Percentiles rank a stretch among this genome's conserved stretches.
Evolutionary conservation across 306 rosid genomes (phyloP).

Genomic region (Quercus alba): DNA sequence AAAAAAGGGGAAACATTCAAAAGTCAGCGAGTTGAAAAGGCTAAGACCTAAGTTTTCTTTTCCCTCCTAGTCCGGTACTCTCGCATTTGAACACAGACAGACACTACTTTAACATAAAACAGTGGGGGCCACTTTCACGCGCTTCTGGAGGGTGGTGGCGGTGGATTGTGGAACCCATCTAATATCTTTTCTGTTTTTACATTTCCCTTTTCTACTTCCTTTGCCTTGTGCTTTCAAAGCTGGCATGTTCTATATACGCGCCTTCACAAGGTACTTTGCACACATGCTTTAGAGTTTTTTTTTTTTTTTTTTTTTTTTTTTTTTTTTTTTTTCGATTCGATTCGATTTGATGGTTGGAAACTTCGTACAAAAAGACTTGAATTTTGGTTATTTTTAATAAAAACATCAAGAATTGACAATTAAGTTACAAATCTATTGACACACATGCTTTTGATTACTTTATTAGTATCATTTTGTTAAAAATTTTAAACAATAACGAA

Average conservation of each 20-base stretch:
- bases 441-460: too few relatives aligned
- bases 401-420: too few relatives aligned
- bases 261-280: background rate
- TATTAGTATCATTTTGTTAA: too few relatives aligned
- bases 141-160: constrained; percentile 28
- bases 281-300: background rate
- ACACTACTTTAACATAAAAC: background rate
- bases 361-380: too few relatives aligned
- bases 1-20: background rate
- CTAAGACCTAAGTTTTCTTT: background rate
- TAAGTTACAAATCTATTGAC: too few relatives aligned
- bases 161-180: constrained; percentile 17
- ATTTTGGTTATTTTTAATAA: too few relatives aligned
- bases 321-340: too few relatives aligned
- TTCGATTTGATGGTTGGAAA: too few relatives aligned
- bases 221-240: background rate
- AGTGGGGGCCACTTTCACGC: constrained; percentile 55
- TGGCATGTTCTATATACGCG: background rate
- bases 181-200: background rate
- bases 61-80: background rate
- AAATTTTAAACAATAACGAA: too few relatives aligned
- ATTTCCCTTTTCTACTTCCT: too few relatives aligned
- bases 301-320: too few relatives aligned
- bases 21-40: constrained; percentile 13
- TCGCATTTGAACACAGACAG: constrained; percentile 4